phyloP scores from a whole-genome alignment of 2,329 filamentous ascomycete genomes.

The Boeremia lycopersici region DNA sequence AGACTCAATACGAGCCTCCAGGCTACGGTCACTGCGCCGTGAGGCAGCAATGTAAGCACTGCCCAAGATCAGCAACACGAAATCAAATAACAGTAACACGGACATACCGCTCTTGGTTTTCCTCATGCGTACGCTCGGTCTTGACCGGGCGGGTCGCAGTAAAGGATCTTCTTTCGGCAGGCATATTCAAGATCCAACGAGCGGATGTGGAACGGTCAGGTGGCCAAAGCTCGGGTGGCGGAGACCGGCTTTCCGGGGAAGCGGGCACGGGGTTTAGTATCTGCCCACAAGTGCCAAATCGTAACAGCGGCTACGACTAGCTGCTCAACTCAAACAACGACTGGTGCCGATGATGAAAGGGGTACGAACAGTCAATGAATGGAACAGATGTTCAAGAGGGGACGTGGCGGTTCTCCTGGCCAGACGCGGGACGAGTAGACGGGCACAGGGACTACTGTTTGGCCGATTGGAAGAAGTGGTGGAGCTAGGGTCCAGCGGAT shows the following conservation, averaged over 20 bases:
- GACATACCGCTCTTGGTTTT: slow-evolving; percentile 74
- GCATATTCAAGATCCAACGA: slow-evolving; percentile 37
- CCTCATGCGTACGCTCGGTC: slow-evolving; percentile 78
- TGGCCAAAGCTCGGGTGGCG: slow-evolving; percentile 13
- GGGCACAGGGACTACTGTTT: slow-evolving; percentile 32
- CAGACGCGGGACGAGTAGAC: slow-evolving; percentile 24
- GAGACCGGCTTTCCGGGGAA: neutral
- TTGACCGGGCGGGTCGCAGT: slow-evolving; percentile 54
- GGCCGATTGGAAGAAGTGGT: slow-evolving; percentile 29
- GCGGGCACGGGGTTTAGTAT: neutral
- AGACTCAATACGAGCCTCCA: slow-evolving; percentile 88
- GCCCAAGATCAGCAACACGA: slow-evolving; percentile 21
- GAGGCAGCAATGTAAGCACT: slow-evolving; percentile 94
- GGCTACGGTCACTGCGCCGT: slow-evolving; percentile 79
- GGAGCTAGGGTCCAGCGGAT: slow-evolving; percentile 27
- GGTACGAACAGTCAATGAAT: neutral
- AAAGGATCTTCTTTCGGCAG: slow-evolving; percentile 46
- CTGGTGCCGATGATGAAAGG: neutral
- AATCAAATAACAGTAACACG: neutral
- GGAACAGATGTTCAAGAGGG: slow-evolving; percentile 20
- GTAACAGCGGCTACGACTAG: neutral
- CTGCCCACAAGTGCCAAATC: neutral
- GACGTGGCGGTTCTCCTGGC: slow-evolving; percentile 32
- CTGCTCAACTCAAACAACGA: neutral
- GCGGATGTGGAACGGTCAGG: neutral